Evolutionary conservation across 2,329 filamentous ascomycete species (phyloP).

Genomic region (Nothomitra cinnamomea): DNA sequence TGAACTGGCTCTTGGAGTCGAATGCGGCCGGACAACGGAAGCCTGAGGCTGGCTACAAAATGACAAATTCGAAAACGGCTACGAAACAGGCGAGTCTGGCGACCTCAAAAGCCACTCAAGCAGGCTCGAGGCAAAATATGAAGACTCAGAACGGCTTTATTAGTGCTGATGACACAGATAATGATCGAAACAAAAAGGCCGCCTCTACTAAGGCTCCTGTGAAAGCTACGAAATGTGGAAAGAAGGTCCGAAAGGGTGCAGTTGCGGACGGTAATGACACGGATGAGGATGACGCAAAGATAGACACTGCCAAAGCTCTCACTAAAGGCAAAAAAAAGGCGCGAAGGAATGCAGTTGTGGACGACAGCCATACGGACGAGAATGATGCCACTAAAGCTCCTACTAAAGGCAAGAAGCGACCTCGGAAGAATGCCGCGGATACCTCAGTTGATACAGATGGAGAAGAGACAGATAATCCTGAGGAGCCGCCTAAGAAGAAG

Average conservation of each 20-base stretch:
- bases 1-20: slow-evolving; percentile 47
- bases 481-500: slow-evolving; percentile 19
- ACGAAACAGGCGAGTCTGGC: slow-evolving; percentile 12
- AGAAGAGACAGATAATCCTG: slow-evolving; percentile 4
- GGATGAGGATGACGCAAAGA: slow-evolving; percentile 14
- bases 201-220: slow-evolving; percentile 13
- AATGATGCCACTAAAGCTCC: slow-evolving; percentile 14
- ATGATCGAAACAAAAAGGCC: slow-evolving; percentile 16
- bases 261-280: slow-evolving; percentile 9
- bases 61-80: slow-evolving; percentile 11
- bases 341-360: slow-evolving; percentile 10
- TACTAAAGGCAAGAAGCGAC: slow-evolving; percentile 15
- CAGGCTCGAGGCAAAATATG: not conserved
- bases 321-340: slow-evolving; percentile 8
- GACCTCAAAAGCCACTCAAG: not conserved
- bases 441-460: slow-evolving; percentile 14
- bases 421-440: slow-evolving; percentile 10
- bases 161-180: slow-evolving; percentile 10
- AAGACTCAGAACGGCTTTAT: slow-evolving; percentile 7
- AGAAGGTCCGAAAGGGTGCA: slow-evolving; percentile 13
- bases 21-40: slow-evolving; percentile 25
- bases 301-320: slow-evolving; percentile 15
- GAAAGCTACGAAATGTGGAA: slow-evolving; percentile 5
- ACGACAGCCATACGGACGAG: slow-evolving; percentile 11
- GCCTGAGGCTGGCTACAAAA: slow-evolving; percentile 22